Conservation (phyloP, 345 rosid genomes). For the Gynandropsis gynandra region DNA sequence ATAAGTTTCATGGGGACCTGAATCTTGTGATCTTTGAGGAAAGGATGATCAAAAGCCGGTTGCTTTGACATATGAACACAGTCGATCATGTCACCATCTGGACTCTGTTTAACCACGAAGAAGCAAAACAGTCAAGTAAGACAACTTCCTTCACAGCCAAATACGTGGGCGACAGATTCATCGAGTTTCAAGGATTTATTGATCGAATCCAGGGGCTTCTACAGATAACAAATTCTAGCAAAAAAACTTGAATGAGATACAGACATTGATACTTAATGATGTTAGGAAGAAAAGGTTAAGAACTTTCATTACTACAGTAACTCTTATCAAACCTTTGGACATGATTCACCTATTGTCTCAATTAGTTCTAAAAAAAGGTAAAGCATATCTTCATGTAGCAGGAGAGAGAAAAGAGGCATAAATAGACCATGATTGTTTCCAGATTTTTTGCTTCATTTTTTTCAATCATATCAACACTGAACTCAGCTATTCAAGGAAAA, state of each 20-base stretch:
- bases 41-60: conserved; percentile 79
- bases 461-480: background rate
- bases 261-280: background rate
- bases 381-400: conserved; percentile 7
- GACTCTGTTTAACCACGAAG: conserved; percentile 28
- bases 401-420: conserved; percentile 11
- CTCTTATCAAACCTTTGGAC: too few species aligned
- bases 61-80: conserved; percentile 62
- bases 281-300: background rate
- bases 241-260: background rate
- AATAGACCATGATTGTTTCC: conserved; percentile 4
- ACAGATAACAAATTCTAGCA: too few species aligned
- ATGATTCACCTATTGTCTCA: conserved; percentile 4
- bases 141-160: too few species aligned
- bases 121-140: too few species aligned
- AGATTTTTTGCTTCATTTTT: conserved; percentile 1
- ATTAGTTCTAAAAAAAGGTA: conserved; percentile 1
- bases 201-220: too few species aligned
- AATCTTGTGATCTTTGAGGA: conserved; percentile 68
- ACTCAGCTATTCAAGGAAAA: background rate
- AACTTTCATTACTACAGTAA: background rate
- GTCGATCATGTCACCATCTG: conserved; percentile 54
- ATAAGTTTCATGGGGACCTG: conserved; percentile 37
- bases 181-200: background rate
- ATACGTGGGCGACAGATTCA: too few species aligned